These are phyloP conservation scores for Aspergillus sp. DNA, from an alignment of 2,329 filamentous ascomycete genomes.

Conservation along the genomic window DNA sequence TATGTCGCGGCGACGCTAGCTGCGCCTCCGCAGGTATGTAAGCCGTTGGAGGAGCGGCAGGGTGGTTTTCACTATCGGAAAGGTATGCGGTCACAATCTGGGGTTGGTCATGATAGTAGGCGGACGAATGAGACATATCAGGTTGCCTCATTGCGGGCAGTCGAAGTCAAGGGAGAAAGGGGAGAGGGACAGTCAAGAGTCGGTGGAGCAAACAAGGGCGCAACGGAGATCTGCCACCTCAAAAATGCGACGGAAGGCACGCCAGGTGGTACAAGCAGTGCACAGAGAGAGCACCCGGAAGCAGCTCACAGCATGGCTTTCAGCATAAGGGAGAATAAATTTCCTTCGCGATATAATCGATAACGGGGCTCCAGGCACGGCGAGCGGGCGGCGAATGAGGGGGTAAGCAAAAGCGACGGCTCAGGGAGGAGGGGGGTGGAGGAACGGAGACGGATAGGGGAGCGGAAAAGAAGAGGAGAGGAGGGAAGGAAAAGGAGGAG, in stretches of 20 bases:
- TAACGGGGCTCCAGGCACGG: not conserved
- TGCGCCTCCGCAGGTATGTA: conserved; percentile 12
- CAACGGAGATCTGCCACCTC: conserved; percentile 15
- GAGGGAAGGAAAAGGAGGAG: conserved; percentile 10
- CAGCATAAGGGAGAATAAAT: conserved; percentile 20
- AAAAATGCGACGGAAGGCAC: conserved; percentile 19
- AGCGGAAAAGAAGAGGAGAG: conserved; percentile 4
- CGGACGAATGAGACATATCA: conserved; percentile 39
- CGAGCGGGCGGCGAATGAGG: conserved; percentile 4
- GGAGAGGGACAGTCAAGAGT: conserved; percentile 14
- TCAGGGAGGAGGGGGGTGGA: conserved; percentile 1
- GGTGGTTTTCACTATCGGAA: conserved; percentile 15
- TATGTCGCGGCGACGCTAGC: conserved; percentile 11
- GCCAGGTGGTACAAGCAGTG: conserved; percentile 23
- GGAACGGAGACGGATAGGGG: conserved; percentile 1
- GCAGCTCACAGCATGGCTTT: conserved; percentile 25
- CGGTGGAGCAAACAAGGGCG: conserved; percentile 22
- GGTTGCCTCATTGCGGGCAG: conserved; percentile 30
- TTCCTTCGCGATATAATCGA: conserved; percentile 4
- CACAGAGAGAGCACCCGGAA: conserved; percentile 22
- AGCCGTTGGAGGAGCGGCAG: conserved; percentile 20
- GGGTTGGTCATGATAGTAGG: conserved; percentile 32
- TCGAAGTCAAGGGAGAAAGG: conserved; percentile 10
- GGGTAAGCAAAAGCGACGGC: conserved; percentile 10
- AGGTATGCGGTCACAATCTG: conserved; percentile 24